Base-by-base conservation (phyloP, 805 yeast species). In the Myxozyma geophila region DNA sequence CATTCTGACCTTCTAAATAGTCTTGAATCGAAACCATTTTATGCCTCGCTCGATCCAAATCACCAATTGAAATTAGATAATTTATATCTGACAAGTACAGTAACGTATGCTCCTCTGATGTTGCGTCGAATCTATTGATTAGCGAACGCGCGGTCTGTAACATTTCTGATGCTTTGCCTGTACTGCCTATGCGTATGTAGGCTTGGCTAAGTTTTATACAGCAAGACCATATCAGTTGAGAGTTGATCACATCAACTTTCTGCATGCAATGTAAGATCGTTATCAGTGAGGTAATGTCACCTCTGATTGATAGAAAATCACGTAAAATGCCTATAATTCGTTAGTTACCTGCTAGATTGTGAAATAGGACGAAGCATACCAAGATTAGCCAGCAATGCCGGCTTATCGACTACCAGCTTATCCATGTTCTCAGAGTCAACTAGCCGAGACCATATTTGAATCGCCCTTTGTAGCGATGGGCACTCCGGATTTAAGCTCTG, bases 31-130 rank as follows among this genome's bases (percentile, higher is more conserved):
- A 33, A 2, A 48, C 21, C 7, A 47, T 47, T 12, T 52, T 33
- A 35, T 28, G 50, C 41, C 37, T 53, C n/a, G 65, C 67, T 19
- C 44, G 51, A 13, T 57, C 66, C n/a, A 62, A n/a, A 33, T 49
- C 57, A 4, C 67, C 67, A 9, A 48, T 47, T 7, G 59, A 44
- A 21, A 60, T 21, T 19, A 56, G 21, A 43, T 60, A 57, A n/a
- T 64, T 47, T 7, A 57, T 48, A n/a, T 64, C 62, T 7, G 61
- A 54, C 10, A 57, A 5, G 15, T 51, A 28, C 21, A 53, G 33
- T 36, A 13, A 3, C 9, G 28, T 35, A 8, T 33, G 28, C 21
- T 56, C 54, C 33, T 44, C 51, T 2, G 50, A 17, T 0, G 57
- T n/a, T 1, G 33, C 23, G 7, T 48, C 53, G 28, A 54, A 17